Base-by-base conservation (phyloP, 2,329 filamentous ascomycete species). In the Fusarium brevicatenulatum region DNA sequence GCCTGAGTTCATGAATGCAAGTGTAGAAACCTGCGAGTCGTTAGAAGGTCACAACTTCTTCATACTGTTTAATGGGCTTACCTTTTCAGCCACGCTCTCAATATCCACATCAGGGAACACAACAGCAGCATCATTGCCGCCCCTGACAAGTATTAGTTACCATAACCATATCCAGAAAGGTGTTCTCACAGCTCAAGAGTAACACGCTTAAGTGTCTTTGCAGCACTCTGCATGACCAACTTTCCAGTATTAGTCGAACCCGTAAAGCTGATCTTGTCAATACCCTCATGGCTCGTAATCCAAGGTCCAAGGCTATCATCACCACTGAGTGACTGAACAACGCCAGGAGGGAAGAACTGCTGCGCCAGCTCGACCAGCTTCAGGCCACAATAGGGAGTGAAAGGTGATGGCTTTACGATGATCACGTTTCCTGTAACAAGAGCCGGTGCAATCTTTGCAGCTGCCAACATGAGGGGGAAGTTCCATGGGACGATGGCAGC, bases 241-340 rank as follows among this genome's bases (percentile, higher is more conserved):
- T 91, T 91, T 15, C 90, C 90, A 1, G 88, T 91, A 0, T 84
- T 82, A 11, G 84, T 88, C 16, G 88, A 90, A 6, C 90, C 90
- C 0, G 90, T 92, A 80, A 92, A 92, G 72, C 84, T 86, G 77
- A 92, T 87, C 83, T 91, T 92, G 63, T 86, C 84, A 62, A 91
- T 86, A 25, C 84, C 87, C 0, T 88, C 88, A 74, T 92, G 90
- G n/a, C 78, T 79, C 1, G 88, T 90, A 57, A 92, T 78, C 84
- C 84, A 85, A 1, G 87, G 88, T 7, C 90, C 90, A 10, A 92
- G 85, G 46, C 84, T 82, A 72, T 91, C 89, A 57, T 88, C 88
- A 11, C 90, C 90, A 57, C 87, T 87, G 5, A 92, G 79, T 1
- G 84, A 87, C 75, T 91, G 89, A 4, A 92, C 77, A n/a, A 92